Percentiles rank a stretch among this genome's conserved stretches.
Conservation (phyloP, 2,329 filamentous ascomycete genomes). For the Paraphoma sp. region DNA sequence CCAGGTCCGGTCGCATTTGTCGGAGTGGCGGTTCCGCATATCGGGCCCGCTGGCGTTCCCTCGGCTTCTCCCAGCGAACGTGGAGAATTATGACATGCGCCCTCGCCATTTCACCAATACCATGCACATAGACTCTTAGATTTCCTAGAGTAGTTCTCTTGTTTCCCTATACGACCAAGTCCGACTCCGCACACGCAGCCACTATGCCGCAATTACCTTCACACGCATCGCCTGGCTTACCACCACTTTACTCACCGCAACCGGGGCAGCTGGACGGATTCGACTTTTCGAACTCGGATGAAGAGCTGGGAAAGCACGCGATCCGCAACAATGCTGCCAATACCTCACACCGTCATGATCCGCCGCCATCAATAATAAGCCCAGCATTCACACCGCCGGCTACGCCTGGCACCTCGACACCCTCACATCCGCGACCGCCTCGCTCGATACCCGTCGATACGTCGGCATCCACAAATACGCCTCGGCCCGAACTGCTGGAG, state of each 20-base stretch:
- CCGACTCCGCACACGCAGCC: neutral
- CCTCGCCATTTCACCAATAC: neutral
- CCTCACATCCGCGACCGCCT: conserved; percentile 43
- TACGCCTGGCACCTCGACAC: conserved; percentile 42
- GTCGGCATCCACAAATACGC: conserved; percentile 42
- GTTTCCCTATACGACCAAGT: neutral
- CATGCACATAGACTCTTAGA: neutral
- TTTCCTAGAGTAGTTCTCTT: neutral
- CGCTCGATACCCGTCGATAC: conserved; percentile 54
- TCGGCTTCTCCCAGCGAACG: neutral
- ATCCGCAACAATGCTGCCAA: conserved; percentile 6
- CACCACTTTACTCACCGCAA: conserved; percentile 62
- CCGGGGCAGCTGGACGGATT: conserved; percentile 52
- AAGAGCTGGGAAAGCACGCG: conserved; percentile 26
- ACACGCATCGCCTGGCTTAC: conserved; percentile 59
- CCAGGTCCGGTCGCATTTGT: neutral
- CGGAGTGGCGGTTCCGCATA: neutral
- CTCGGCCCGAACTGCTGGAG: conserved; percentile 75
- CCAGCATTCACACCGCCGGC: conserved; percentile 54
- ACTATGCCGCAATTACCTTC: conserved; percentile 63
- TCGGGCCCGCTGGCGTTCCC: conserved; percentile 1
- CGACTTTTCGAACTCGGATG: conserved; percentile 30
- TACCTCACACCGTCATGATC: conserved; percentile 16
- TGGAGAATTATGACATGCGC: neutral
- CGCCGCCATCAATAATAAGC: conserved; percentile 54